Percentiles rank a stretch among this genome's conserved stretches.
Conservation (phyloP, 2,329 filamentous ascomycete genomes). For the Beauveria sp. region DNA sequence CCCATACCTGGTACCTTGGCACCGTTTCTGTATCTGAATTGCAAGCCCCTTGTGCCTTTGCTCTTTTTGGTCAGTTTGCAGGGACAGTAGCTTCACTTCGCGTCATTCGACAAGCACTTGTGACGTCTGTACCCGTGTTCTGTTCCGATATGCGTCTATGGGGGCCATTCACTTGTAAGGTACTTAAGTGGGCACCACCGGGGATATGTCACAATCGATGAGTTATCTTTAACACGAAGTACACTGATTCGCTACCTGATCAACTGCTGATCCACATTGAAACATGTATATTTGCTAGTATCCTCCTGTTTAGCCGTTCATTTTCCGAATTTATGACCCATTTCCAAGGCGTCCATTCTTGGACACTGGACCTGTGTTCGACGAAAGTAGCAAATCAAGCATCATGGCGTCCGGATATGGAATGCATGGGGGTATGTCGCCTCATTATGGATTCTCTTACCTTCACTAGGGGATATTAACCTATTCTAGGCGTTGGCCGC, state of each 20-base stretch:
- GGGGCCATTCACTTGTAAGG: background rate
- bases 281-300: background rate
- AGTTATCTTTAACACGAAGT: background rate
- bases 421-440: conserved; percentile 64
- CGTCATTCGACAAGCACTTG: background rate
- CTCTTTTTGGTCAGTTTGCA: background rate
- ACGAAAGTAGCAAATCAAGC: conserved; percentile 10
- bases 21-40: background rate
- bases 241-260: background rate
- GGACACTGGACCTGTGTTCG: background rate
- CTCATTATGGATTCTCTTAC: background rate
- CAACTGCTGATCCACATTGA: too few relatives aligned
- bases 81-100: background rate
- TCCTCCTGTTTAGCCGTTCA: background rate
- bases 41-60: background rate
- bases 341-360: background rate
- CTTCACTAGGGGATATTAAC: background rate
- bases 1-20: background rate
- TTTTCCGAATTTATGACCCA: background rate
- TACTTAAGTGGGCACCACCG: background rate
- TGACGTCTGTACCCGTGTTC: background rate
- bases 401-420: conserved; percentile 77
- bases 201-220: background rate
- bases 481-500: conserved; percentile 53
- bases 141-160: conserved; percentile 7